Base-by-base conservation (phyloP, 1,139 yeast genomes). In the Blastobotrys petasosporus region DNA sequence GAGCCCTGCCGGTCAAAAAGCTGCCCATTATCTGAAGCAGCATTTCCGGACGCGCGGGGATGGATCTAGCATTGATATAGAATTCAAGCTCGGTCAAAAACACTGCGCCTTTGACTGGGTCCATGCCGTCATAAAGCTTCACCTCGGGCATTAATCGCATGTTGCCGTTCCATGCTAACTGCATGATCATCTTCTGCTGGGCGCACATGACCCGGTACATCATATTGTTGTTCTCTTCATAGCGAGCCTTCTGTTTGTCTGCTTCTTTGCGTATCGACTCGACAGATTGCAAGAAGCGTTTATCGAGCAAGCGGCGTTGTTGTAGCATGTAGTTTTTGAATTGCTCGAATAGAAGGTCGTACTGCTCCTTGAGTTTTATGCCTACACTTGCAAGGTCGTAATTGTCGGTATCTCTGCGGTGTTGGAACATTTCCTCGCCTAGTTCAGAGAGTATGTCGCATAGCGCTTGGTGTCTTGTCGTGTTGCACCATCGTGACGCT, bases 141-240 rank as follows among this genome's bases (percentile, higher is more conserved):
- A 31, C 15, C 10, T 31, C 34, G 17, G 17, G 36, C 15, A 32
- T 10, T 12, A 29, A 32, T 10, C 7, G 28, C 5, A 8, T 23
- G 12, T 31, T 20, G 20, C 23, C 13, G 13, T 20, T n/a, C 11
- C 28, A 15, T 2, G 40, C 39, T 17, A 45, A 6, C 10, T 32
- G 12, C 20, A 30, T 32, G 7, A 45, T 20, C 29, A 28, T 32
- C 10, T 32, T 23, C 10, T 45, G 47, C 25, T 40, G 44, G 8
- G 47, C 28, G 13, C 37, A 20, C 31, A 29, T 12, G 2, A 28
- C 15, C 2, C 34, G 12, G 20, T 15, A 25, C 20, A 39, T 23
- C 13, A 25, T 34, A 23, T 15, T 4, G 10, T 17, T 25, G 37
- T 34, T 32, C 10, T 33, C 56, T 49, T 54, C 56, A 44, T 47